Evolutionary conservation across 179 eudicot species (phyloP), one percentile per base, ranked within the genome.

Genomic region (Patellifolia procumbens): DNA sequence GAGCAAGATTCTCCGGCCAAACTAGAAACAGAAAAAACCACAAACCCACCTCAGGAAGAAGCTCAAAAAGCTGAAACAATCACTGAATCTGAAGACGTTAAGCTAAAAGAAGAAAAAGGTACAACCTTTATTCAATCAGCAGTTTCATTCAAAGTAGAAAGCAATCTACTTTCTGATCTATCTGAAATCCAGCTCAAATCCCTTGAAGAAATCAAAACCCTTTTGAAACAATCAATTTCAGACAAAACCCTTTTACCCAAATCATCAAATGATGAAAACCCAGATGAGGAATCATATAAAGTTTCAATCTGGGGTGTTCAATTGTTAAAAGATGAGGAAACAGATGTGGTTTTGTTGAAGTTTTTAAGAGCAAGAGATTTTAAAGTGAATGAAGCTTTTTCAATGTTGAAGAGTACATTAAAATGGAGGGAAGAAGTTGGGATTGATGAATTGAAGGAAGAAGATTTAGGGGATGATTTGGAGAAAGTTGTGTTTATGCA

Each of bases 351-450:
- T 39, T 88, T 94, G 37, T 82, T 89, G 80, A 94, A 94, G 78
- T 94, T 94, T 84, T 85, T 94, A 45, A 76, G 87, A 7, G 98
- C 96, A 2, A 83, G 97, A 34, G 98, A 94, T 70, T 94, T 94
- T 83, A 92, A 86, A 60, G 91, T 86, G 8, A 94, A 89, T 63
- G 97, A 94, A 4, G 98, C 98, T 19, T 84, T 94, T 56, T 10
- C 77, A 15, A 92, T 92, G 97, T 71, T 92, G 15, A 92, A 85
- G 42, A 83, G 68, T 83, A 87, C 93, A 15, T 31, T 92, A 55
- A 72, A 48, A 11, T 92, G 97, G 97, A 78, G 97, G 24, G 81
- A 77, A 26, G 82, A 89, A 19, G 87, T 91, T 78, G 80, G 79
- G n/a, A 85, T 91, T 60, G 96, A 92, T 43, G 58, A 74, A n/a